Percentiles rank a stretch among this genome's conserved stretches.
phyloP scores from a whole-genome alignment of 1,284 basidiomycete species.

The Paramarasmius palmivorus region DNA sequence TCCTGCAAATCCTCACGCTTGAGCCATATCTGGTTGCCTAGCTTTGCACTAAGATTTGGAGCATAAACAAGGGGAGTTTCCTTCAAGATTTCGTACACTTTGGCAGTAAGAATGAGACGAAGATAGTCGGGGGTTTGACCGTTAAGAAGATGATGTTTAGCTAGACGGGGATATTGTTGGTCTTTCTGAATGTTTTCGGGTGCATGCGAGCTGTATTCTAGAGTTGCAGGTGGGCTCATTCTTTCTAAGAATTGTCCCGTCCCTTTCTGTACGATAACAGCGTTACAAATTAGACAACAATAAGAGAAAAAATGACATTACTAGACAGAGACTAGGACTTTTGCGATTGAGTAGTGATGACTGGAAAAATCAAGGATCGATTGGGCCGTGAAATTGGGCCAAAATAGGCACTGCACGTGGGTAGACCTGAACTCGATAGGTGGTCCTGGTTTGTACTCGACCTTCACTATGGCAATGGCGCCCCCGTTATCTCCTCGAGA shows the following conservation, averaged over 20 bases:
- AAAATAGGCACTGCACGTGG: background rate
- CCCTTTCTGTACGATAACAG: too few relatives aligned
- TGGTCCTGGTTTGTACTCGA: background rate
- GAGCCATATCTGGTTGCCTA: constrained; percentile 93
- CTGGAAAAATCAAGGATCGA: too few relatives aligned
- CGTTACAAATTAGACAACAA: too few relatives aligned
- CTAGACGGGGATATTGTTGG: constrained; percentile 65
- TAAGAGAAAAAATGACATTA: too few relatives aligned
- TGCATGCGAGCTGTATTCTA: constrained; percentile 69
- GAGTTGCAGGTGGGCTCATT: constrained; percentile 51
- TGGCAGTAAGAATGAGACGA: constrained; percentile 88
- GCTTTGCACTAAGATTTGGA: constrained; percentile 80
- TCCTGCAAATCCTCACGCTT: constrained; percentile 96
- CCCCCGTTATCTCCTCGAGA: constrained; percentile 76
- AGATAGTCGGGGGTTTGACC: constrained; percentile 90
- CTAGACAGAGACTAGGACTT: too few relatives aligned
- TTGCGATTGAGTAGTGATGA: too few relatives aligned
- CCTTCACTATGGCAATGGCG: constrained; percentile 48
- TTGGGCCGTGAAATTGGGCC: background rate
- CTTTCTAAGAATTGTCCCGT: too few relatives aligned
- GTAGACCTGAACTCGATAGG: background rate
- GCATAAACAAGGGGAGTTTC: constrained; percentile 92
- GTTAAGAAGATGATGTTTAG: constrained; percentile 65
- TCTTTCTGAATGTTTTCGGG: constrained; percentile 66
- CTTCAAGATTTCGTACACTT: constrained; percentile 92